Conservation (phyloP, 2,329 filamentous ascomycete genomes). For the Aspergillus pseudoterreus region DNA sequence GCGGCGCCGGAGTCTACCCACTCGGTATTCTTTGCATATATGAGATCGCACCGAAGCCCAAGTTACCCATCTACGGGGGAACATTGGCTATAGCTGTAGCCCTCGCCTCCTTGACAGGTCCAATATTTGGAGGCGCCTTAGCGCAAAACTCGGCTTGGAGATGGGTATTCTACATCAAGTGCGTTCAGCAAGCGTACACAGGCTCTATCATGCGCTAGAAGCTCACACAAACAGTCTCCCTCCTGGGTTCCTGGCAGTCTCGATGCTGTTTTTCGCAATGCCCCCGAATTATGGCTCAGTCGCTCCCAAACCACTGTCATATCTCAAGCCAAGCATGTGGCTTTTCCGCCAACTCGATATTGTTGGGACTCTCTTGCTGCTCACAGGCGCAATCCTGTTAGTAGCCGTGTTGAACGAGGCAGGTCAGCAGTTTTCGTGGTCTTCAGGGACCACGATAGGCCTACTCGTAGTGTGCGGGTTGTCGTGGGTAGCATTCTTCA, state of each 20-base stretch:
- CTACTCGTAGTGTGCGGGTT: background rate
- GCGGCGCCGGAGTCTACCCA: constrained; percentile 3
- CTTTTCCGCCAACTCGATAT: constrained; percentile 2
- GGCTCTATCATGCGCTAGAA: background rate
- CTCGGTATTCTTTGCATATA: constrained; percentile 1
- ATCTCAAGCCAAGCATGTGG: background rate
- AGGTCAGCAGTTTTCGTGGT: background rate
- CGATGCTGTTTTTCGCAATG: constrained; percentile 2
- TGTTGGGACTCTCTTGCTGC: background rate
- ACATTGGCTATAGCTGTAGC: background rate
- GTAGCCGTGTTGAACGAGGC: constrained; percentile 4
- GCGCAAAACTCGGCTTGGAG: constrained; percentile 17
- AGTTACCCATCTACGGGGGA: background rate
- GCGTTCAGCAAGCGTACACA: background rate
- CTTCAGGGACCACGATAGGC: background rate
- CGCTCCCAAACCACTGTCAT: background rate
- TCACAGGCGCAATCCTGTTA: background rate
- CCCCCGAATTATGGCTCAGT: background rate
- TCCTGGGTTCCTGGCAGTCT: background rate
- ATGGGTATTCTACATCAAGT: constrained; percentile 28
- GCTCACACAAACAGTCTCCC: background rate
- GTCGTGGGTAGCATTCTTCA: constrained; percentile 2
- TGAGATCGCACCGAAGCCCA: background rate
- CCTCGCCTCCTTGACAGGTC: background rate
- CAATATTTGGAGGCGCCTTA: constrained; percentile 1